A percentile compares a stretch with the other conserved stretches of the same genome.
Conservation (phyloP, 2,329 filamentous ascomycete species). For the Cercospora sp. region DNA sequence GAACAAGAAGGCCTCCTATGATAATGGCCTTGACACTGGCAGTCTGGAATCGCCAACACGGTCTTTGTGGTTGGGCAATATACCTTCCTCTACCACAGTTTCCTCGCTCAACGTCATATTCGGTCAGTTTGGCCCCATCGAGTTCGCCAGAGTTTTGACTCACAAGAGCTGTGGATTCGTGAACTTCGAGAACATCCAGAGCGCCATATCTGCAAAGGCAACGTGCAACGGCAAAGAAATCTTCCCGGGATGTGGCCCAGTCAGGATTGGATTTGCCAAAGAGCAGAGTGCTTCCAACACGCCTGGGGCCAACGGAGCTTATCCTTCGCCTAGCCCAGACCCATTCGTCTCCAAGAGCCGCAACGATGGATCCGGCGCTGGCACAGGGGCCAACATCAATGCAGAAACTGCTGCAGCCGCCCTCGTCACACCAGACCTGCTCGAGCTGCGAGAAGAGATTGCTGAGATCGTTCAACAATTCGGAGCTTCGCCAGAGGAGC, state of each 20-base stretch:
- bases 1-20: conserved; percentile 61
- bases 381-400: conserved; percentile 40
- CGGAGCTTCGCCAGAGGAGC: conserved; percentile 79
- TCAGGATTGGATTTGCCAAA: conserved; percentile 96
- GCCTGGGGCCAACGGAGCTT: conserved; percentile 82
- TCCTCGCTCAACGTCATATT: conserved; percentile 95
- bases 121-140: conserved; percentile 84
- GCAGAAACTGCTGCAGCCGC: conserved; percentile 54
- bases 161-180: conserved; percentile 99
- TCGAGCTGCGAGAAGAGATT: conserved; percentile 80
- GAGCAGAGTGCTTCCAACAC: conserved; percentile 86
- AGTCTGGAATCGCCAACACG: conserved; percentile 86
- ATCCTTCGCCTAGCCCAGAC: conserved; percentile 88
- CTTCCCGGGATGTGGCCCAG: conserved; percentile 91
- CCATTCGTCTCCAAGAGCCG: conserved; percentile 57
- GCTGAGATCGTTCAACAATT: conserved; percentile 84
- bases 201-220: conserved; percentile 83
- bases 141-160: conserved; percentile 88
- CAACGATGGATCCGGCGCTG: conserved; percentile 40
- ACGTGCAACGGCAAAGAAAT: conserved; percentile 96
- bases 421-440: conserved; percentile 69
- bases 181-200: conserved; percentile 91
- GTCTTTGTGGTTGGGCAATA: conserved; percentile 95
- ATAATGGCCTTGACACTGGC: conserved; percentile 61
- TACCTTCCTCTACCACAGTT: conserved; percentile 93